Conservation (phyloP, 495 filamentous ascomycete species). For the Neurospora sp. region DNA sequence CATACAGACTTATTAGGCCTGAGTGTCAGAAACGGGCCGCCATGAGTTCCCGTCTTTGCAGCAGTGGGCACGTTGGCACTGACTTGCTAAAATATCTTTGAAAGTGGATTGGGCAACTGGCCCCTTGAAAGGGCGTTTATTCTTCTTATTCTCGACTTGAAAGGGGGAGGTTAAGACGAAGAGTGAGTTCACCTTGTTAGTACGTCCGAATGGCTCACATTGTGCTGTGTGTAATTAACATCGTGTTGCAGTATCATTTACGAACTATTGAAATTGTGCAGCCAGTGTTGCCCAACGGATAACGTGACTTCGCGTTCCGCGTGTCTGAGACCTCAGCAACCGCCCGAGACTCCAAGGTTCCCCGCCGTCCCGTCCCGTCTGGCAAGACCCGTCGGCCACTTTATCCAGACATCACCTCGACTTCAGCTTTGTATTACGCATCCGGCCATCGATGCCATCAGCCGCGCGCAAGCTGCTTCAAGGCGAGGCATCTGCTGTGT, state of each 20-base stretch:
- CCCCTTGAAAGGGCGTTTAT: not conserved
- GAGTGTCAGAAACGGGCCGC: not conserved
- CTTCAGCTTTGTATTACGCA: not conserved
- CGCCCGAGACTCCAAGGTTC: not conserved
- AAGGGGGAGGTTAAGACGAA: not conserved
- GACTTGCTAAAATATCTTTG: not conserved
- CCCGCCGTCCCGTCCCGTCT: not conserved
- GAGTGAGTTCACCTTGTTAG: not conserved
- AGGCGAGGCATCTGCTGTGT: not conserved
- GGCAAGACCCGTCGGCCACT: not conserved
- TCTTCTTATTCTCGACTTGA: not conserved
- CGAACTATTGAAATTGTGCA: not conserved
- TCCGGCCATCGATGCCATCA: not conserved
- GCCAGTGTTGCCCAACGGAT: not conserved
- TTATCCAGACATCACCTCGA: not conserved
- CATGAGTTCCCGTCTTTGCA: not conserved
- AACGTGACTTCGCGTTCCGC: not conserved
- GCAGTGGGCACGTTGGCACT: not conserved
- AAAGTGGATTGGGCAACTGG: not conserved
- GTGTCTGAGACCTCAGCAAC: conserved; percentile 1
- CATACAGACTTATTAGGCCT: not conserved
- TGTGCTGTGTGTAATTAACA: not conserved
- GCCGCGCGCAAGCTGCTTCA: not conserved
- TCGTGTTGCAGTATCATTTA: not conserved
- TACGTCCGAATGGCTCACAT: not conserved